Evolutionary conservation across 306 rosid genomes (phyloP).

Genomic region (Adenanthera pavonina): DNA sequence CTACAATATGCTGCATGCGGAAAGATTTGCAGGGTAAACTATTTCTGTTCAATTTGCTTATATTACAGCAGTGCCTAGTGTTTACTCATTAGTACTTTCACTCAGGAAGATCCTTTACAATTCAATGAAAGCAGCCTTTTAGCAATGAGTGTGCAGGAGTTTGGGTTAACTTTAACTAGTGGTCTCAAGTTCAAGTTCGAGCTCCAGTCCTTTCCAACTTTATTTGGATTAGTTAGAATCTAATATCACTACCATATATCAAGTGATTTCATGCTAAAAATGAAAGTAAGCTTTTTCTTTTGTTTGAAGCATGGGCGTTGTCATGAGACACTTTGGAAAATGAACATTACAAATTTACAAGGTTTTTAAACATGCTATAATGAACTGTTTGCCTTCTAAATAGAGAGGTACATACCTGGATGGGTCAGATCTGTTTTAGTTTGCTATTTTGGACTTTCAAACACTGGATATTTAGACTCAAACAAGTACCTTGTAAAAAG

Average conservation of each 20-base stretch:
- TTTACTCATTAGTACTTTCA: not conserved
- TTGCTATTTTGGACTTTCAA: not conserved
- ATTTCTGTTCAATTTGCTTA: conserved; percentile 5
- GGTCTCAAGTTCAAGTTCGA: too few relatives aligned
- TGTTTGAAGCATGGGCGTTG: not conserved
- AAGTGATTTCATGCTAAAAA: too few relatives aligned
- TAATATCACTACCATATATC: too few relatives aligned
- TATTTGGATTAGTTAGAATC: too few relatives aligned
- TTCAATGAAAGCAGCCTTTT: too few relatives aligned
- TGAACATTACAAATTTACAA: not conserved
- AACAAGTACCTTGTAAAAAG: not conserved
- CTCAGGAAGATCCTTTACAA: too few relatives aligned
- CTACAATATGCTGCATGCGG: conserved; percentile 35
- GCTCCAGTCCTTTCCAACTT: too few relatives aligned
- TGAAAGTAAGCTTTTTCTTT: not conserved
- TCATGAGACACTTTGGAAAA: not conserved
- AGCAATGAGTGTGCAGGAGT: too few relatives aligned
- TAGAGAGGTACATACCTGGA: not conserved
- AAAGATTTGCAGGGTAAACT: conserved; percentile 46
- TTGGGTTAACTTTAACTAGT: too few relatives aligned
- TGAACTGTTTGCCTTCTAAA: not conserved
- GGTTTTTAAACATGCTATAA: not conserved
- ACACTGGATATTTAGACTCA: not conserved
- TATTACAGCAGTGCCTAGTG: not conserved
- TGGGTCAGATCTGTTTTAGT: not conserved